phyloP scores from a whole-genome alignment of 768 basidiomycete genomes.

The Phanerochaete carnosa region DNA sequence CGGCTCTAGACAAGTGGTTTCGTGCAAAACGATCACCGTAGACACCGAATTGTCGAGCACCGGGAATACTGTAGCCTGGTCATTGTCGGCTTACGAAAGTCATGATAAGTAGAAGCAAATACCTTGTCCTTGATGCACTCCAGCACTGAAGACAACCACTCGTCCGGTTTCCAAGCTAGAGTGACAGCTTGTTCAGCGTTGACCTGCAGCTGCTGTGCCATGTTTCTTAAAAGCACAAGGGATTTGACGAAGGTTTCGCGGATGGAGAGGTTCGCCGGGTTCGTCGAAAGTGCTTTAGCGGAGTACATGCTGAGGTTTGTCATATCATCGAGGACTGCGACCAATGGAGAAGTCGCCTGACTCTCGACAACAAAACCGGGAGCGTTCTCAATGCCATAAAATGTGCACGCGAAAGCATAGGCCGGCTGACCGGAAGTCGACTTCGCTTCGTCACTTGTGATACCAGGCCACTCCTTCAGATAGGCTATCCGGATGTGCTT shows the following conservation, averaged over 20 bases:
- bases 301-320: conserved; percentile 44
- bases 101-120: conserved; percentile 3
- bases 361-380: background rate
- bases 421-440: conserved; percentile 2
- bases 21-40: conserved; percentile 53
- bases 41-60: conserved; percentile 62
- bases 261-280: conserved; percentile 9
- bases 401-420: conserved; percentile 52
- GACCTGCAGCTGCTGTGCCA: conserved; percentile 42
- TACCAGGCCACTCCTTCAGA: conserved; percentile 17
- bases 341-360: conserved; percentile 44
- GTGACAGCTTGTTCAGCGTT: conserved; percentile 28
- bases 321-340: conserved; percentile 54
- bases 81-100: background rate
- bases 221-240: conserved; percentile 47
- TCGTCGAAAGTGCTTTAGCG: conserved; percentile 22
- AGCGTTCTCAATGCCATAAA: conserved; percentile 46
- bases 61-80: conserved; percentile 53
- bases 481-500: conserved; percentile 15
- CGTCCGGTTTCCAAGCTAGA: conserved; percentile 56
- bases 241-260: conserved; percentile 53
- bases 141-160: conserved; percentile 62
- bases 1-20: conserved; percentile 47
- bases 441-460: background rate
- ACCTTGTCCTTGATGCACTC: conserved; percentile 56